Conservation (phyloP, 148 eudicot genomes). For the Rhododendron vialii region DNA sequence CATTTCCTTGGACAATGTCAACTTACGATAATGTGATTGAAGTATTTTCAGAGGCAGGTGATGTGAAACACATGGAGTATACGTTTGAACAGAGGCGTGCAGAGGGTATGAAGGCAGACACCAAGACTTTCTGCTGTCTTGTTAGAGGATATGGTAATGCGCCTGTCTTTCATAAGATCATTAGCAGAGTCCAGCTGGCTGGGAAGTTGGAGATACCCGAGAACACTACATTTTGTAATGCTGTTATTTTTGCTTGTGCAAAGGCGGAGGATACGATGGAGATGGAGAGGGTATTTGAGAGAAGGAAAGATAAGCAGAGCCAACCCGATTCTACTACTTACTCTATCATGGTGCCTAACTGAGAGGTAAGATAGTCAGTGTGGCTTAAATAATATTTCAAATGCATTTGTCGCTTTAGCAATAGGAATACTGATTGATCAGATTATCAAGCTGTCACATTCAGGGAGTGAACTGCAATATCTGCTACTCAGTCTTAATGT, state of each 20-base stretch:
- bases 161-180: constrained; percentile 73
- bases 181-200: constrained; percentile 63
- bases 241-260: constrained; percentile 74
- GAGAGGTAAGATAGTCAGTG: background rate
- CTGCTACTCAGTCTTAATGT: background rate
- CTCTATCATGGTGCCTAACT: constrained; percentile 32
- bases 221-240: constrained; percentile 70
- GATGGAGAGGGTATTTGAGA: constrained; percentile 75
- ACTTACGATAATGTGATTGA: constrained; percentile 89
- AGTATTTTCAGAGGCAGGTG: constrained; percentile 84
- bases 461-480: background rate
- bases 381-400: background rate
- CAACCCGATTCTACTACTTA: constrained; percentile 55
- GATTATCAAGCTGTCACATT: background rate
- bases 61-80: constrained; percentile 73
- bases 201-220: constrained; percentile 82
- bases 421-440: background rate
- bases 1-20: constrained; percentile 83
- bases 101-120: constrained; percentile 84
- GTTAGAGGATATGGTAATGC: constrained; percentile 79
- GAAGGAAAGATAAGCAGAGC: constrained; percentile 76
- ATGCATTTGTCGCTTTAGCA: background rate
- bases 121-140: constrained; percentile 85
- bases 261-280: constrained; percentile 82
- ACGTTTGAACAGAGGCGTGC: constrained; percentile 81